Conservation (phyloP, 2,329 filamentous ascomycete genomes). For the Venturia nashicola region DNA sequence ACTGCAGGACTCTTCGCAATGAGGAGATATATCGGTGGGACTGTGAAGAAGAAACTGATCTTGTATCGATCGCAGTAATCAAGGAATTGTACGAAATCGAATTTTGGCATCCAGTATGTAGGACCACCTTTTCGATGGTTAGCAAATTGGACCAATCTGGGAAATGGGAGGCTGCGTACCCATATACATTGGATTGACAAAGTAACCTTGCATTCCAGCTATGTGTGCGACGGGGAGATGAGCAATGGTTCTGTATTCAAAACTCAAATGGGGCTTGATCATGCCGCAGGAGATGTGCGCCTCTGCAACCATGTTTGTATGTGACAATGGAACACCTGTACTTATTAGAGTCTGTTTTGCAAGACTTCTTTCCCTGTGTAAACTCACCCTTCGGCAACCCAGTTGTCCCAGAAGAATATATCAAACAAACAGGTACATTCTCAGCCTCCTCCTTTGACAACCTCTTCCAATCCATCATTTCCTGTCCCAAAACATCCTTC, state of each 20-base stretch:
- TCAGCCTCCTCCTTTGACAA: slow-evolving; percentile 38
- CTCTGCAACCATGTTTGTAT: slow-evolving; percentile 32
- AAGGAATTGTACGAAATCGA: slow-evolving; percentile 45
- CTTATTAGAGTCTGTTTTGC: neutral
- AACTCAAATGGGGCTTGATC: slow-evolving; percentile 20
- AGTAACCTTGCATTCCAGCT: slow-evolving; percentile 34
- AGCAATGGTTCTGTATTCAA: slow-evolving; percentile 30
- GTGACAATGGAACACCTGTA: slow-evolving; percentile 29
- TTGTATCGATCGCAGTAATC: slow-evolving; percentile 36
- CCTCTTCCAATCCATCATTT: slow-evolving; percentile 38
- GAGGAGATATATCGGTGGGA: slow-evolving; percentile 48
- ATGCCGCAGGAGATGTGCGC: slow-evolving; percentile 21
- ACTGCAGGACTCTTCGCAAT: slow-evolving; percentile 46
- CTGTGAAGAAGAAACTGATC: slow-evolving; percentile 45
- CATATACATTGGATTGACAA: slow-evolving; percentile 31
- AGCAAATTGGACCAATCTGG: neutral
- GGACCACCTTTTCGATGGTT: slow-evolving; percentile 16
- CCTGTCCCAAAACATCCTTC: slow-evolving; percentile 22
- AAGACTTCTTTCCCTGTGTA: neutral
- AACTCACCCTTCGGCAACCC: slow-evolving; percentile 31
- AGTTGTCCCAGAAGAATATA: slow-evolving; percentile 37
- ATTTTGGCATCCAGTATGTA: slow-evolving; percentile 51
- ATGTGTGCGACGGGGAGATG: slow-evolving; percentile 37
- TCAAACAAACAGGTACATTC: slow-evolving; percentile 30
- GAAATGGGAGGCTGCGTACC: neutral